Base-by-base conservation (phyloP, 352 stramenopile species). In the Phytophthora agathidicida region DNA sequence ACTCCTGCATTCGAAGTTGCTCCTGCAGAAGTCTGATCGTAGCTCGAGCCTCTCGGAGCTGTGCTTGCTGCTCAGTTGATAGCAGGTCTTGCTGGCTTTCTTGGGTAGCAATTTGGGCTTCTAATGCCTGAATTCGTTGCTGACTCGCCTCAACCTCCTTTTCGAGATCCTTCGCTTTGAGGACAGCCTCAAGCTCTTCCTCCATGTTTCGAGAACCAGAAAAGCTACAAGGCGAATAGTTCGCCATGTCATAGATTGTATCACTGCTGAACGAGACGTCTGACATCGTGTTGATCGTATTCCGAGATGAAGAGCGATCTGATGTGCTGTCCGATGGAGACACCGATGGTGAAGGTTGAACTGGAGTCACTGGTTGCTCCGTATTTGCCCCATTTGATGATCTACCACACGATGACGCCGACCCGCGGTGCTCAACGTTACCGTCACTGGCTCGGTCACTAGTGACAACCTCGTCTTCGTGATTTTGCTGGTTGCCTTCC, bases 141-240 rank as follows among this genome's bases (percentile, higher is more conserved):
- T 79, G 73, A 53, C 84, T 91, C 4, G 68, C 66, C 35, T 86
- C 70, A 5, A 91, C 84, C 27, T 93, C 81, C n/a, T 79, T 78
- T 54, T 93, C 84, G 2, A 90, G 67, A 33, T 89, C 65, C 7
- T 71, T 72, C 2, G 80, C 80, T 7, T 80, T 80, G 3, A 83
- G 56, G 49, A 70, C 70, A 0, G 83, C 84, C 17, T 83, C 80
- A 1, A 89, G 56, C 32, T 89, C 81, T n/a, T 91, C 84, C 23
- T 87, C 77, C 20, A 77, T 81, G 36, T 69, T 75, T 16, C 53
- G 67, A n/a, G 47, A 53, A 13, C 26, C 32, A 20, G 43, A 72
- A 17, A 54, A 71, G 27, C 45, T 71, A 11, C 55, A 49, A 16
- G 41, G 39, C 8, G 38, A 37, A 3, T 53, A 55, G 5, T 17